phyloP scores from a whole-genome alignment of 371 early-diverging fungal genomes.

The Batrachochytrium dendrobatidis region DNA sequence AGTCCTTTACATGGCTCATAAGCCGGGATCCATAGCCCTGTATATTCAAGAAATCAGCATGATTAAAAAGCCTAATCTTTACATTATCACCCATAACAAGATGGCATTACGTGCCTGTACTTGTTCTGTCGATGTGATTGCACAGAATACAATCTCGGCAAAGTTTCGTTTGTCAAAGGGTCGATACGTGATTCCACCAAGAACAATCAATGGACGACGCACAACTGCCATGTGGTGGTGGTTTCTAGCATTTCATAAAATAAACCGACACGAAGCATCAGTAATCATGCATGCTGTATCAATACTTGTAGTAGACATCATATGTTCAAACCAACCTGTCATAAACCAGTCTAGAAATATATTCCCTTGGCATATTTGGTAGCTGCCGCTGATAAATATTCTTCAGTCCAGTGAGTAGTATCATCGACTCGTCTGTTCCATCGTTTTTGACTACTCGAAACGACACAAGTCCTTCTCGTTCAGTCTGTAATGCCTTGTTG shows the following conservation, averaged over 20 bases:
- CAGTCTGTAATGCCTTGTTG: conserved; percentile 39
- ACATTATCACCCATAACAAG: not conserved
- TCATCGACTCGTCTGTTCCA: conserved; percentile 65
- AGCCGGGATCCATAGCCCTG: conserved; percentile 89
- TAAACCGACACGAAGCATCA: conserved; percentile 3
- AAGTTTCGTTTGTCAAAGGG: conserved; percentile 86
- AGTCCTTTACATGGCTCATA: conserved; percentile 92
- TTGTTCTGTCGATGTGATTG: conserved; percentile 90
- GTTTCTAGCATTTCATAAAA: conserved; percentile 51
- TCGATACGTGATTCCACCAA: conserved; percentile 97
- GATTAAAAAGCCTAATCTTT: not conserved
- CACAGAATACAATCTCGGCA: conserved; percentile 99
- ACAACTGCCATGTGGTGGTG: conserved; percentile 79
- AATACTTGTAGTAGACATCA: no score
- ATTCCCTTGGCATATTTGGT: conserved; percentile 99
- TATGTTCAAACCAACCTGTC: conserved; percentile 69
- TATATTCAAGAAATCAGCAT: conserved; percentile 3
- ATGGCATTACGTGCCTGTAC: conserved; percentile 65
- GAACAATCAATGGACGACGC: conserved; percentile 59
- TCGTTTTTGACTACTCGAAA: conserved; percentile 76
- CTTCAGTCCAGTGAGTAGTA: conserved; percentile 86
- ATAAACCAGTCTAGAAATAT: conserved; percentile 95
- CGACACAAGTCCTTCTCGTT: conserved; percentile 58
- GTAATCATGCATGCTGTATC: not conserved
- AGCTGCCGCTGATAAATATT: conserved; percentile 96